Evolutionary conservation across 2,329 filamentous ascomycete genomes (phyloP).

Genomic region (Mycosphaerella arachidis): DNA sequence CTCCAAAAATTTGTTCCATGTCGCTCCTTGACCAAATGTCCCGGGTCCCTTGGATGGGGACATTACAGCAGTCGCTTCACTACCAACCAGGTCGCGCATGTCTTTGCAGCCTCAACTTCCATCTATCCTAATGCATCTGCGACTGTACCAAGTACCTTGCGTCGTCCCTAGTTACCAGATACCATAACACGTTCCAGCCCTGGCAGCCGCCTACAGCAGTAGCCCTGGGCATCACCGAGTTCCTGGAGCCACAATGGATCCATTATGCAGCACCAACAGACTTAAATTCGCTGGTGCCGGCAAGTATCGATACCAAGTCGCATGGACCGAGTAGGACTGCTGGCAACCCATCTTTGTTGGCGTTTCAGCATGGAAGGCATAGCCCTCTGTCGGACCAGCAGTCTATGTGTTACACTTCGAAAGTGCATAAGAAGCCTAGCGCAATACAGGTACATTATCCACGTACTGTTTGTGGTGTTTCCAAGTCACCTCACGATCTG

Average conservation of each 20-base stretch:
- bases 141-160: not conserved
- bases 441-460: conserved; percentile 15
- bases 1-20: no score
- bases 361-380: not conserved
- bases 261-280: not conserved
- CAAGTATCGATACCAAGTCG: not conserved
- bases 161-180: not conserved
- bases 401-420: not conserved
- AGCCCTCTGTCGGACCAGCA: not conserved
- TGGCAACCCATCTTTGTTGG: no score
- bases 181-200: not conserved
- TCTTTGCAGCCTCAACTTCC: not conserved
- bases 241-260: not conserved
- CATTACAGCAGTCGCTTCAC: not conserved
- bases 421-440: conserved; percentile 10
- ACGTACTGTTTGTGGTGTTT: conserved; percentile 71
- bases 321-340: not conserved
- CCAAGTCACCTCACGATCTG: conserved; percentile 68
- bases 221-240: not conserved
- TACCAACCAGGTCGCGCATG: not conserved
- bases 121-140: not conserved
- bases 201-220: not conserved
- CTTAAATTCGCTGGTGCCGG: not conserved
- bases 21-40: not conserved
- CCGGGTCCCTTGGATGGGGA: not conserved